These are phyloP conservation scores for Kuraishia piskuri DNA, from an alignment of 805 yeast genomes.

Conservation along the genomic window DNA sequence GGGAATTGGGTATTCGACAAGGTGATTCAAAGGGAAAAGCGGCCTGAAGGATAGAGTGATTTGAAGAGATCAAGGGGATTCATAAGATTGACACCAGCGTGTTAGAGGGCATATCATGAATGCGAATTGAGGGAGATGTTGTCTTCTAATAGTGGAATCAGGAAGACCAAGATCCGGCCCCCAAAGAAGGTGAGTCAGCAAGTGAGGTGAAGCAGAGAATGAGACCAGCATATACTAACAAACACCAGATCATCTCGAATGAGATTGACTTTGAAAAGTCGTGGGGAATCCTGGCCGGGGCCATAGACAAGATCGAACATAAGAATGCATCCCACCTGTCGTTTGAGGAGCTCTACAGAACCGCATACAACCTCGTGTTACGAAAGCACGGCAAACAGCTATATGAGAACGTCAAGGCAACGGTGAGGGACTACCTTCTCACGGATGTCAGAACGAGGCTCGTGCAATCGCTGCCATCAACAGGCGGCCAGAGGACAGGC, in stretches of 20 bases:
- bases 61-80: too few relatives aligned
- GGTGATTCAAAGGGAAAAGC: too few relatives aligned
- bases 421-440: conserved; percentile 39
- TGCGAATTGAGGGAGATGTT: conserved; percentile 6
- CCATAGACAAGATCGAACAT: conserved; percentile 62
- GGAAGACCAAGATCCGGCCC: conserved; percentile 55
- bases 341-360: conserved; percentile 75
- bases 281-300: conserved; percentile 59
- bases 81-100: too few relatives aligned
- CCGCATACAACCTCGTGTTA: conserved; percentile 69
- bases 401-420: conserved; percentile 48
- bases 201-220: conserved; percentile 14
- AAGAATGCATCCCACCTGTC: conserved; percentile 68
- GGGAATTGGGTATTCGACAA: too few relatives aligned
- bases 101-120: background rate
- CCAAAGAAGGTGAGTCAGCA: conserved; percentile 36
- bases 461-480: conserved; percentile 4
- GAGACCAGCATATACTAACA: conserved; percentile 4
- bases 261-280: conserved; percentile 52
- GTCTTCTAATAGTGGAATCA: conserved; percentile 22
- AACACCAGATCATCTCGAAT: conserved; percentile 19
- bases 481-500: conserved; percentile 2
- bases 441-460: conserved; percentile 15
- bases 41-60: too few relatives aligned
- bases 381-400: conserved; percentile 58